Base-by-base conservation (phyloP, 345 rosid genomes). In the Heritiera littoralis region DNA sequence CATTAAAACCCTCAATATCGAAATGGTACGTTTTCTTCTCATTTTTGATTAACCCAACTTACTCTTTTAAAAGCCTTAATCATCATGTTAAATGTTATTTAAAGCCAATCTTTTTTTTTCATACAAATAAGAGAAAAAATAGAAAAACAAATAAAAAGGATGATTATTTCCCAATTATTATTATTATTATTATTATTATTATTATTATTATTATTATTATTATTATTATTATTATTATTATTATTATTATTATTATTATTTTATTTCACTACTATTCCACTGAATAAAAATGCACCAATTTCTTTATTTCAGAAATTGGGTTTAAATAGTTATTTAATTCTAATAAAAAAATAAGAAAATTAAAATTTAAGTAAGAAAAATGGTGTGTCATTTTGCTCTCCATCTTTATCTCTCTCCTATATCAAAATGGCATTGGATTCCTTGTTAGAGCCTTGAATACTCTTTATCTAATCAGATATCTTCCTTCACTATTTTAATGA, bases 391-490 rank as follows among this genome's bases (percentile, higher is more conserved):
- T 68, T 68, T 41, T 2, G 54, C 54, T n/a, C 13, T 35, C 49
- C 5, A 9, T 38, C 13, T 7, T 13, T 40, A 3, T 40, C 4
- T 13, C 51, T 58, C 69, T 2, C n/a, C 20, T 7, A 3, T 17
- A 20, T 20, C 41, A 41, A 18, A 4, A 64, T 46, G 14, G 18
- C 79, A 66, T 77, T 11, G 73, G 79, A 77, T 77, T 18, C 79
- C 73, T 20, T 49, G 15, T 65, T 76, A 38, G 72, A 51, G 61
- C 48, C 46, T 15, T 32, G 20, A 64, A 76, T 64, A 9, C 79
- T 10, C 71, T 54, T 54, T 66, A 66, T 40, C 73, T 66, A 51
- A 54, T 23, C 79, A 66, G 72, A 77, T 66, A 52, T 66, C 38
- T 46, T 74, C 41, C 66, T 15, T 23, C 5, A 60, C 12, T 60